phyloP scores from a whole-genome alignment of 2,329 filamentous ascomycete species.

The Westerdykella ornata region DNA sequence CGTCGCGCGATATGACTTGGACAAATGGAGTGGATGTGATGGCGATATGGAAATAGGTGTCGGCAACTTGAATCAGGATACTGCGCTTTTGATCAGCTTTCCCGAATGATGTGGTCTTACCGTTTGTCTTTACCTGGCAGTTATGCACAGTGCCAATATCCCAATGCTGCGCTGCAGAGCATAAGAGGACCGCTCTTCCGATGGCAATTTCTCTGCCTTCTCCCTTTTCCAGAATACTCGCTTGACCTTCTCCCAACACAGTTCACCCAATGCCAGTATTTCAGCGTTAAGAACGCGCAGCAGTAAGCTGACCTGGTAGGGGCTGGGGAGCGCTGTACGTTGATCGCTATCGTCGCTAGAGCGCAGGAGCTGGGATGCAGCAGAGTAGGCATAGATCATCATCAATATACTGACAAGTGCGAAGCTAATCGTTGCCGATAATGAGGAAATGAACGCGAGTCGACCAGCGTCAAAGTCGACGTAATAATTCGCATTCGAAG shows the following conservation, averaged over 20 bases:
- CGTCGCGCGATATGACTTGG: conserved; percentile 1
- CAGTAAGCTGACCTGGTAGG: conserved; percentile 8
- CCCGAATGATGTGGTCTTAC: neutral
- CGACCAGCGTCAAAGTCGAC: conserved; percentile 9
- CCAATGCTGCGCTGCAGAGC: neutral
- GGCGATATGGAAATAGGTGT: conserved; percentile 11
- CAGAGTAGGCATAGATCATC: conserved; percentile 7
- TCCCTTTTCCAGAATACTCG: conserved; percentile 5
- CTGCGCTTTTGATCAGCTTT: conserved; percentile 1
- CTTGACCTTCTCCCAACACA: conserved; percentile 1
- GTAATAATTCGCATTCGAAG: conserved; percentile 4
- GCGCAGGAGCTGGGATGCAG: conserved; percentile 3
- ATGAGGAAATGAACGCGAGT: conserved; percentile 11
- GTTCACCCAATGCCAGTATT: conserved; percentile 6
- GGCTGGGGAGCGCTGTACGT: conserved; percentile 4
- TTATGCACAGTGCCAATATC: neutral
- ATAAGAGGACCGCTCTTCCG: neutral
- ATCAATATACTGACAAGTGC: conserved; percentile 9
- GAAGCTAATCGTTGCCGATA: conserved; percentile 11
- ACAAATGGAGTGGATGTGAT: conserved; percentile 5
- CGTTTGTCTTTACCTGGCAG: neutral
- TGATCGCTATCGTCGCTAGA: conserved; percentile 4
- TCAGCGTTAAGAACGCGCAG: conserved; percentile 11
- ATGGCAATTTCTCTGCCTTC: neutral
- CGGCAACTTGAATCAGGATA: conserved; percentile 12